Conservation (phyloP, 495 filamentous ascomycete genomes). For the Cladorrhinum samala region DNA sequence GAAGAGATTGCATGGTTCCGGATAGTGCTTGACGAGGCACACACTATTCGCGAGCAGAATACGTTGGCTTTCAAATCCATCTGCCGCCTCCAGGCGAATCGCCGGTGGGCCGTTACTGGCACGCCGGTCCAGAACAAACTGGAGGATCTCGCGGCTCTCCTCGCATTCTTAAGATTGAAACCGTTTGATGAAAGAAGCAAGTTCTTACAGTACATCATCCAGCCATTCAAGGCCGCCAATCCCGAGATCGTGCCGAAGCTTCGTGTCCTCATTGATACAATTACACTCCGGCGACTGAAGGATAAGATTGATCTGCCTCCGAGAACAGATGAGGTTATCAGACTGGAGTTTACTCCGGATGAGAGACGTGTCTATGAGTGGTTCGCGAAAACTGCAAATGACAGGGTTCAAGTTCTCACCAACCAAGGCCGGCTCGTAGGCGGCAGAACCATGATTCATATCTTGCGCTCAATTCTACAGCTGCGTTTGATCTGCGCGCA, state of each 20-base stretch:
- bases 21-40: conserved; percentile 92
- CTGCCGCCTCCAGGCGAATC: conserved; percentile 71
- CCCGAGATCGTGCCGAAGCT: conserved; percentile 76
- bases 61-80: conserved; percentile 77
- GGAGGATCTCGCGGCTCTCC: conserved; percentile 83
- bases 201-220: conserved; percentile 72
- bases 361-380: conserved; percentile 52
- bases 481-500: conserved; percentile 87
- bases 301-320: conserved; percentile 78
- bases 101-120: conserved; percentile 93
- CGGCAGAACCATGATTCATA: conserved; percentile 79
- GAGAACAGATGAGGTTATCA: conserved; percentile 63
- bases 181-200: conserved; percentile 75
- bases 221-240: conserved; percentile 75
- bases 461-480: conserved; percentile 83
- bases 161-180: conserved; percentile 78
- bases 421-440: conserved; percentile 55
- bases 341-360: conserved; percentile 48
- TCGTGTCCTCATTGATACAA: conserved; percentile 83
- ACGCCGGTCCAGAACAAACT: conserved; percentile 88
- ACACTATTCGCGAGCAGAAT: conserved; percentile 80
- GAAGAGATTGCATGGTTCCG: conserved; percentile 83
- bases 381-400: conserved; percentile 48
- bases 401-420: conserved; percentile 47
- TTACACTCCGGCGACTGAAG: conserved; percentile 88